These are phyloP conservation scores for Blumeriella jaapii DNA, from an alignment of 2,329 filamentous ascomycete species.

Conservation along the genomic window DNA sequence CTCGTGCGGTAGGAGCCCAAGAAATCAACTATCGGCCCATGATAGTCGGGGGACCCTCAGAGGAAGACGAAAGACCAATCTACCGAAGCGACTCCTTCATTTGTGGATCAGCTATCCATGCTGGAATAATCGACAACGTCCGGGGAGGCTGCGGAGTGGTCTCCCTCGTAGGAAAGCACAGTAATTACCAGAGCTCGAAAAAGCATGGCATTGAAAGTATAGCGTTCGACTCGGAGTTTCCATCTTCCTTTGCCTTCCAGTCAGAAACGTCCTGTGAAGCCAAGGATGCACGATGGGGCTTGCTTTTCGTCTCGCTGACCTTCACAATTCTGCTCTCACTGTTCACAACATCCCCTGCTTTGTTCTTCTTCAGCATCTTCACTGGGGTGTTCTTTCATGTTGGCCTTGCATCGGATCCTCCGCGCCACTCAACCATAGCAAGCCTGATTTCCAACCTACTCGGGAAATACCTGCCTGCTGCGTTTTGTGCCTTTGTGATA, in stretches of 20 bases:
- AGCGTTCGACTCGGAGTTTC: slow-evolving; percentile 79
- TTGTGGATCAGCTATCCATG: slow-evolving; percentile 74
- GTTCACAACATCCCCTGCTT: slow-evolving; percentile 63
- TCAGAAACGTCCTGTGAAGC: slow-evolving; percentile 54
- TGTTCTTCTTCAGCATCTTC: slow-evolving; percentile 81
- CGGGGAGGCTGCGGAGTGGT: slow-evolving; percentile 76
- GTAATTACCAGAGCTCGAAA: slow-evolving; percentile 50
- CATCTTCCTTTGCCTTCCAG: slow-evolving; percentile 72
- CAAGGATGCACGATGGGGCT: slow-evolving; percentile 70
- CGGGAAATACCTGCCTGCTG: slow-evolving; percentile 74
- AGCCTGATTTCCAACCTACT: slow-evolving; percentile 66
- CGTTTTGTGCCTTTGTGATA: slow-evolving; percentile 78
- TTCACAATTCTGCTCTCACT: slow-evolving; percentile 71
- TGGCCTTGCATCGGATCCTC: slow-evolving; percentile 80
- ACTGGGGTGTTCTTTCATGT: slow-evolving; percentile 80
- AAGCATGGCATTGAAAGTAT: slow-evolving; percentile 67
- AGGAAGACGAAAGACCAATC: slow-evolving; percentile 35
- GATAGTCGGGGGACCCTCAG: slow-evolving; percentile 55
- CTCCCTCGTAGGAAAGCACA: slow-evolving; percentile 56
- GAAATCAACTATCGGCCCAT: slow-evolving; percentile 52
- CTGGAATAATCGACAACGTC: slow-evolving; percentile 60
- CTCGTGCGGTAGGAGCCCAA: slow-evolving; percentile 62
- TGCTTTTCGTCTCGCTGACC: slow-evolving; percentile 69
- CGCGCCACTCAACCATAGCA: slow-evolving; percentile 53
- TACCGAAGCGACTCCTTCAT: slow-evolving; percentile 89